phyloP scores from a whole-genome alignment of 2,329 filamentous ascomycete genomes.

The Diaporthe sp. region DNA sequence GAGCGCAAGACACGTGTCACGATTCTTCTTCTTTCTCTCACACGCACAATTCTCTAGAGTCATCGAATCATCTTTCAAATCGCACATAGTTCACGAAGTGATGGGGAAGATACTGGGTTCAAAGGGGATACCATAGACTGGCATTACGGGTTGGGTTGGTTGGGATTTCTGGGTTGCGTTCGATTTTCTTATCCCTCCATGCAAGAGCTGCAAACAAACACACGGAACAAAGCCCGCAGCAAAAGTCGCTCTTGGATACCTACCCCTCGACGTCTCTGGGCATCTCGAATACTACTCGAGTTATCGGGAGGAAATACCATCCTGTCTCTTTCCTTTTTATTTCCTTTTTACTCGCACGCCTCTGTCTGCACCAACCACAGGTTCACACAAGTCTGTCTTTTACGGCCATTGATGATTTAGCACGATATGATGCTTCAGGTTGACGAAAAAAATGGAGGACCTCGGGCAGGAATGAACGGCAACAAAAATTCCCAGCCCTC shows the following conservation, averaged over 20 bases:
- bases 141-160: conserved; percentile 13
- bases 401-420: conserved; percentile 35
- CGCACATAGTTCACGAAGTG: conserved; percentile 34
- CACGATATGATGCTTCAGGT: conserved; percentile 36
- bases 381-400: conserved; percentile 34
- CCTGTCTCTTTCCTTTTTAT: background rate
- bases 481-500: background rate
- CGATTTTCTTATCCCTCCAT: background rate
- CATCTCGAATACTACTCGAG: background rate
- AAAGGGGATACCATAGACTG: conserved; percentile 34
- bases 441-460: conserved; percentile 30
- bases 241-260: background rate
- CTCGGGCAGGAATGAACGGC: background rate
- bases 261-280: background rate
- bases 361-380: background rate
- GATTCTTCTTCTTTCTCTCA: conserved; percentile 19
- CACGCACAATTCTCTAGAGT: conserved; percentile 22
- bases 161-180: conserved; percentile 2
- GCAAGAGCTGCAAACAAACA: conserved; percentile 23
- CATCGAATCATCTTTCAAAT: conserved; percentile 25
- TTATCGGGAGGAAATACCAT: background rate
- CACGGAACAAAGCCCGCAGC: background rate
- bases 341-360: background rate
- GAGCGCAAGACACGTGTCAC: background rate
- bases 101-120: conserved; percentile 24